These are phyloP conservation scores for Cyclotella kingstonii DNA, from an alignment of 108 stramenopile genomes.

Conservation along the genomic window DNA sequence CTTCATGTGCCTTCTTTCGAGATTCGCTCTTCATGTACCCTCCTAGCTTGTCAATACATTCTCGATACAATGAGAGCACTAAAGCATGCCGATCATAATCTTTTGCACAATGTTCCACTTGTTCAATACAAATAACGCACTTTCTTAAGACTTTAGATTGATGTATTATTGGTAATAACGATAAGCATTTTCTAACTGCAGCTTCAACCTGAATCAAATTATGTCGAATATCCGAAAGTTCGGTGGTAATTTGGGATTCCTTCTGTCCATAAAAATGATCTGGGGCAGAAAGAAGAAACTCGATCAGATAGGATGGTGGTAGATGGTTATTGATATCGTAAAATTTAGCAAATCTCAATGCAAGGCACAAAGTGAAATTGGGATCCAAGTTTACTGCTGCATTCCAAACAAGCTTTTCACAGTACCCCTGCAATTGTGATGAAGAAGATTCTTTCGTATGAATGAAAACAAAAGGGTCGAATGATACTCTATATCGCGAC, in stretches of 20 bases:
- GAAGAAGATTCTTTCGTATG: constrained; percentile 40
- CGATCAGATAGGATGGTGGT: constrained; percentile 27
- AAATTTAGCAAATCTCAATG: constrained; percentile 22
- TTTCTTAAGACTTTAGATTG: constrained; percentile 45
- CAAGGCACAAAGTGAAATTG: constrained; percentile 22
- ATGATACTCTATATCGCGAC: constrained; percentile 48
- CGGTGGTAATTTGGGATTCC: background rate
- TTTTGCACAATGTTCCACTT: constrained; percentile 3
- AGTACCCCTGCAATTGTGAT: constrained; percentile 26
- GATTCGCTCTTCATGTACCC: constrained; percentile 31
- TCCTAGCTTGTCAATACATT: constrained; percentile 37
- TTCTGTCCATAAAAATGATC: background rate
- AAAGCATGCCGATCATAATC: constrained; percentile 71
- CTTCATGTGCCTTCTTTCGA: constrained; percentile 28
- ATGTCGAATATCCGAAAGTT: constrained; percentile 30
- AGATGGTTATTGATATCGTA: constrained; percentile 25
- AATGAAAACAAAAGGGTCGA: constrained; percentile 60
- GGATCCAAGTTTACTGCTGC: constrained; percentile 17
- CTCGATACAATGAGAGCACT: constrained; percentile 56
- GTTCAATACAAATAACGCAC: constrained; percentile 47
- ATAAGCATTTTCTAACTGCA: constrained; percentile 34
- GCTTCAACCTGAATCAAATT: constrained; percentile 40
- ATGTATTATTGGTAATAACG: constrained; percentile 29
- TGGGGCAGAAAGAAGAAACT: constrained; percentile 38
- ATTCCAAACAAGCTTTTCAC: constrained; percentile 34